phyloP scores from a whole-genome alignment of 768 basidiomycete species.

The Suillus placidus region DNA sequence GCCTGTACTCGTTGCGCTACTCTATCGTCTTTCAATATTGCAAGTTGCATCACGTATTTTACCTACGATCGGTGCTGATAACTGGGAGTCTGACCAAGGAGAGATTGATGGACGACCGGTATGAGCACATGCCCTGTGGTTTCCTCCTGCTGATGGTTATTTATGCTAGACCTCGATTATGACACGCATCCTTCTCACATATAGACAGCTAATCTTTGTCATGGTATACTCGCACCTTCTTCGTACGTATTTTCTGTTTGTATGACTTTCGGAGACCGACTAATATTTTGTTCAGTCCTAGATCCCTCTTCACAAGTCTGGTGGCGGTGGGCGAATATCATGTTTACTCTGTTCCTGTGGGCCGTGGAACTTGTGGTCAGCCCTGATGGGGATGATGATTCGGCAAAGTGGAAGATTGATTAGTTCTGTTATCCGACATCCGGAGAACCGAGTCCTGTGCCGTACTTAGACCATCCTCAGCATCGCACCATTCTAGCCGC shows the following conservation, averaged over 20 bases:
- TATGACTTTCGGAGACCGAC: background rate
- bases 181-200: constrained; percentile 75
- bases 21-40: constrained; percentile 80
- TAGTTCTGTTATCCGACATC: constrained; percentile 18
- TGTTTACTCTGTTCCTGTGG: constrained; percentile 85
- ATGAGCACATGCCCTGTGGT: constrained; percentile 17
- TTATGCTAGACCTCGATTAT: constrained; percentile 68
- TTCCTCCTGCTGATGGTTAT: constrained; percentile 1
- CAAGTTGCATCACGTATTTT: constrained; percentile 82
- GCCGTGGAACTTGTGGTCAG: constrained; percentile 79
- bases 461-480: constrained; percentile 10
- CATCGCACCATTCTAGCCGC: constrained; percentile 12
- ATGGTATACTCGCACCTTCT: constrained; percentile 88
- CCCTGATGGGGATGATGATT: constrained; percentile 68
- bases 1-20: constrained; percentile 75
- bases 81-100: constrained; percentile 71
- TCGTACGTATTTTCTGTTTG: constrained; percentile 48
- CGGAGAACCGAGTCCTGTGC: background rate
- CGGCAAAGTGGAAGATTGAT: constrained; percentile 81
- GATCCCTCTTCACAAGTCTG: constrained; percentile 91
- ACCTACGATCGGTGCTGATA: constrained; percentile 81
- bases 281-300: constrained; percentile 55
- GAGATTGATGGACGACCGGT: constrained; percentile 72
- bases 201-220: constrained; percentile 82
- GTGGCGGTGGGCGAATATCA: constrained; percentile 93